These are phyloP conservation scores for Penicillium taxi DNA, from an alignment of 495 filamentous ascomycete genomes.

Conservation along the genomic window DNA sequence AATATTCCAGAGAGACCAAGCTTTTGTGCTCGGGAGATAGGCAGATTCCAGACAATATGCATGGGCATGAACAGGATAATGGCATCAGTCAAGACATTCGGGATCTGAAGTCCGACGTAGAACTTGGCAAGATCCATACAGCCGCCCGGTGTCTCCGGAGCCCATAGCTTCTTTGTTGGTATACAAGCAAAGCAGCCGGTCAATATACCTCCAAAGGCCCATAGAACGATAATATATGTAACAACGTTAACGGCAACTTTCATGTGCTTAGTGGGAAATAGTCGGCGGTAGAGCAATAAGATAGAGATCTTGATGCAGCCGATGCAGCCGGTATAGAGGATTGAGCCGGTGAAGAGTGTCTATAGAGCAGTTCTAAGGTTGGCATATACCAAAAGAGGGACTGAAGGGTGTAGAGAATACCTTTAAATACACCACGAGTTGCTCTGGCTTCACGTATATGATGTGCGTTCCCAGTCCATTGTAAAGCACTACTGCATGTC, in stretches of 20 bases:
- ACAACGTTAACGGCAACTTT: slow-evolving; percentile 13
- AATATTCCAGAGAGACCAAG: slow-evolving; percentile 35
- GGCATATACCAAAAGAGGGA: not conserved
- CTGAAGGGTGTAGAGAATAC: too few species aligned
- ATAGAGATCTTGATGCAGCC: slow-evolving; percentile 33
- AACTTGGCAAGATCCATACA: slow-evolving; percentile 27
- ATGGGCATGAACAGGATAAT: slow-evolving; percentile 44
- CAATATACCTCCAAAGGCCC: slow-evolving; percentile 24
- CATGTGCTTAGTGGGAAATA: slow-evolving; percentile 24
- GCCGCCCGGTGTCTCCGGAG: slow-evolving; percentile 12
- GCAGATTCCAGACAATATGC: slow-evolving; percentile 36
- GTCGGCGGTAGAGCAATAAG: slow-evolving; percentile 23
- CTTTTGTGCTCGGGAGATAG: slow-evolving; percentile 32
- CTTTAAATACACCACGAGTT: slow-evolving; percentile 15
- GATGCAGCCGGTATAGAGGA: slow-evolving; percentile 18
- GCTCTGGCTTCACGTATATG: slow-evolving; percentile 10
- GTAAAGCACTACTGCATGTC: slow-evolving; percentile 12
- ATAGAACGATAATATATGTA: slow-evolving; percentile 9
- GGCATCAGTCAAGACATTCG: slow-evolving; percentile 38
- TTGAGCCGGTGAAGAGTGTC: slow-evolving; percentile 19
- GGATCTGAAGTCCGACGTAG: slow-evolving; percentile 32
- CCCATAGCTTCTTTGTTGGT: slow-evolving; percentile 29
- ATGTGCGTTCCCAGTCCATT: slow-evolving; percentile 20
- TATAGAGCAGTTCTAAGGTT: not conserved
- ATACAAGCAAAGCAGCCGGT: slow-evolving; percentile 27